Conservation (phyloP, 768 basidiomycete species). For the Termitomyces sp. region DNA sequence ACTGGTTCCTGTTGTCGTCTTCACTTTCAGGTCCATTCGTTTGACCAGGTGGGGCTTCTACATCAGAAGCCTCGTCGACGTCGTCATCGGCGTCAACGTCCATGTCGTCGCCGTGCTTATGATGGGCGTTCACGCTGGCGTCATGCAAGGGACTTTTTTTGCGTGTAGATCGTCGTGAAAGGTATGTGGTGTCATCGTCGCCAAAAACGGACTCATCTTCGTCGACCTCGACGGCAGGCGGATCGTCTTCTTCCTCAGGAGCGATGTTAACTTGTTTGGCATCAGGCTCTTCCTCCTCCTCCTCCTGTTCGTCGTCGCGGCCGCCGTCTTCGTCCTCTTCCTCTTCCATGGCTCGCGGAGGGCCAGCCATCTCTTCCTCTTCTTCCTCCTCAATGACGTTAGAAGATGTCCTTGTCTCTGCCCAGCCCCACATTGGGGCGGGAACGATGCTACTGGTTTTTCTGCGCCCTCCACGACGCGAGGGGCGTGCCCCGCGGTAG, state of each 20-base stretch:
- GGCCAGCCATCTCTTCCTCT: conserved; percentile 41
- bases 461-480: conserved; percentile 20
- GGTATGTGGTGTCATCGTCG: conserved; percentile 11
- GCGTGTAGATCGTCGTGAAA: conserved; percentile 8
- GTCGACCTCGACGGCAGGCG: conserved; percentile 10
- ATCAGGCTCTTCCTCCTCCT: conserved; percentile 26
- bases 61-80: conserved; percentile 12
- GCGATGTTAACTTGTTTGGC: conserved; percentile 2
- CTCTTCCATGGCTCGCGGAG: conserved; percentile 55
- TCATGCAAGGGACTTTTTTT: conserved; percentile 4
- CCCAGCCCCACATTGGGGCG: conserved; percentile 86
- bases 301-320: conserved; percentile 1
- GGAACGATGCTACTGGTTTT: conserved; percentile 58
- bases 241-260: conserved; percentile 16
- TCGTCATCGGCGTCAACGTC: conserved; percentile 13
- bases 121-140: conserved; percentile 6
- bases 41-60: conserved; percentile 3
- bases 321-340: conserved; percentile 49
- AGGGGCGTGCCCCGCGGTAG: conserved; percentile 13
- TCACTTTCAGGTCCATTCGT: conserved; percentile 16
- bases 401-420: conserved; percentile 38
- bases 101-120: conserved; percentile 10
- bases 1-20: conserved; percentile 21
- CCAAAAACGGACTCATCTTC: conserved; percentile 11
- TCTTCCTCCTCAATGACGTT: conserved; percentile 45